Base-by-base conservation (phyloP, 139 green algal species). In the Chlamydomonas sphaeroides region DNA sequence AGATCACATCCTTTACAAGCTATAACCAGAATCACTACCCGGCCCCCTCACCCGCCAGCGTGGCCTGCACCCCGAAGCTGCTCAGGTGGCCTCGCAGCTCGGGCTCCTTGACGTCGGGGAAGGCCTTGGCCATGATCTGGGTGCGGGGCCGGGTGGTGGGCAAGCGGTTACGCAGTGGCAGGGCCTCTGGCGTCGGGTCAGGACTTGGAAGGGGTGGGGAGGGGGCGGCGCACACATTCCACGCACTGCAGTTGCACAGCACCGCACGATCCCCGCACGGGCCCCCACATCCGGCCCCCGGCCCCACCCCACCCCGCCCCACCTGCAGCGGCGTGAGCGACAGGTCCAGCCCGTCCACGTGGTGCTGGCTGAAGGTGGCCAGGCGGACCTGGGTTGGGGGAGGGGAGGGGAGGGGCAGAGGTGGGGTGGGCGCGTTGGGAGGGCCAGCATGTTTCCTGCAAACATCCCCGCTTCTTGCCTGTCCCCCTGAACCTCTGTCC, bases 261-360 rank as follows among this genome's bases (percentile, higher is more conserved):
- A n/a, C n/a, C n/a, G n/a, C n/a, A n/a, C n/a, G n/a, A n/a, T n/a
- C n/a, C n/a, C n/a, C n/a, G n/a, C n/a, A n/a, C n/a, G n/a, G n/a
- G n/a, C n/a, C n/a, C n/a, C n/a, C n/a, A n/a, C n/a, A n/a, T n/a
- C n/a, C n/a, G n/a, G n/a, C n/a, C n/a, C n/a, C n/a, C n/a, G 26
- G 10, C 51, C 53, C 49, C 32, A n/a, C 35, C 41, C 61, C 80
- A 35, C 7, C 7, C 28, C 57, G 28, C 57, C 59, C 5, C 80
- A 67, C 83, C 53, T 86, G 53, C 76, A 98, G 80, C 1, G 95
- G 91, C 8, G 91, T 93, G 30, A 97, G 89, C 17, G 94, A 92
- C 82, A 98, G 88, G 90, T 99, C 95, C 84, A 99, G 89, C 7
- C 94, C 94, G 66, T 99, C 97, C 78, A 99, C 92, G 86, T 98